Conservation (phyloP, 1,284 basidiomycete species). For the Sanghuangporus weigelae region DNA sequence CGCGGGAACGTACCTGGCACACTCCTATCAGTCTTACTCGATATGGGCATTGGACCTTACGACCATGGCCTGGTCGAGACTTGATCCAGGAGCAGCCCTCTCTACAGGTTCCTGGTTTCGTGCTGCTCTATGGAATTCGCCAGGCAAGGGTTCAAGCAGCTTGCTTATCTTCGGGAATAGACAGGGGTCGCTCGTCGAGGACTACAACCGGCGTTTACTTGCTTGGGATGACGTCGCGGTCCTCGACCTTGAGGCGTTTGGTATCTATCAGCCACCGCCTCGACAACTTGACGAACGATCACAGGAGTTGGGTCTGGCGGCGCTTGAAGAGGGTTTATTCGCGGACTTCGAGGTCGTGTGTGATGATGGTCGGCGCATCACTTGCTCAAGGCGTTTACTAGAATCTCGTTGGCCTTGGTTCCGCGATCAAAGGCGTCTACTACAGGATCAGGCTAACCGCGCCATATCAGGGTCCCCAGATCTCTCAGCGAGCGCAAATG, state of each 20-base stretch:
- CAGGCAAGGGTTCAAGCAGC: constrained; percentile 48
- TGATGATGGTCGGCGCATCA: constrained; percentile 81
- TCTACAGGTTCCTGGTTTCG: constrained; percentile 86
- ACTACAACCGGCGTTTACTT: constrained; percentile 85
- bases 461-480: constrained; percentile 44
- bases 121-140: constrained; percentile 69
- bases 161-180: constrained; percentile 88
- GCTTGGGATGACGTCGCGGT: constrained; percentile 90
- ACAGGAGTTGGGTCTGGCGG: constrained; percentile 73
- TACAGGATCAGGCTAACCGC: constrained; percentile 49
- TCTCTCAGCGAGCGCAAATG: constrained; percentile 39
- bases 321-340: constrained; percentile 70
- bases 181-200: constrained; percentile 81
- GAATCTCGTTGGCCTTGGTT: constrained; percentile 95
- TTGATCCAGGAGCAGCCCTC: constrained; percentile 77
- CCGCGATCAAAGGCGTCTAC: constrained; percentile 59
- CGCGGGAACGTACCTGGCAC: constrained; percentile 85
- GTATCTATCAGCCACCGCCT: constrained; percentile 83
- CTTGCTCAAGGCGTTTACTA: constrained; percentile 77
- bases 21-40: constrained; percentile 85
- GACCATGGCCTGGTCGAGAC: constrained; percentile 79
- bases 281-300: constrained; percentile 63
- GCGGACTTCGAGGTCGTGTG: constrained; percentile 89
- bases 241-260: constrained; percentile 89
- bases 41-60: constrained; percentile 84